Evolutionary conservation across 441 rosid genomes (phyloP).

Genomic region (Erysimum pusillum): DNA sequence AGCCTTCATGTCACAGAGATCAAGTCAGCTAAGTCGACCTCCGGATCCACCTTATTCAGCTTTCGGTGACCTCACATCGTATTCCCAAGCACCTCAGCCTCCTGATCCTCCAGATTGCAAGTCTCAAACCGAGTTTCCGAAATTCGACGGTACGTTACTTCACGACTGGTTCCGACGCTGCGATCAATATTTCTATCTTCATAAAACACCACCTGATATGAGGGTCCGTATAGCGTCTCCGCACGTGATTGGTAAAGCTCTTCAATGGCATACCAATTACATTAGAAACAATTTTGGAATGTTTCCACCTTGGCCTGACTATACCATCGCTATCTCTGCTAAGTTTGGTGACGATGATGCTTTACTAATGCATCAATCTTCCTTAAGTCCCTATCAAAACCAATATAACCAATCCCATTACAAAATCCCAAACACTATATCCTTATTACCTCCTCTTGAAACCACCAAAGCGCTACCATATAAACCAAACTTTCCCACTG

Average conservation of each 20-base stretch:
- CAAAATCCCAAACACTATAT: too few species aligned
- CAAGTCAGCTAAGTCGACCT: too few species aligned
- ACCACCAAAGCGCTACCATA: neutral
- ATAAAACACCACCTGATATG: neutral
- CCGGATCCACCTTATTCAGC: too few species aligned
- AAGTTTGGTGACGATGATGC: neutral
- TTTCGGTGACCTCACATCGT: too few species aligned
- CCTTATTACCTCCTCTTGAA: too few species aligned
- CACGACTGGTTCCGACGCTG: neutral
- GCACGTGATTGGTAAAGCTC: neutral
- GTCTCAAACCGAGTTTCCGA: neutral
- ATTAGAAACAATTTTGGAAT: neutral
- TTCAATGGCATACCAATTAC: neutral
- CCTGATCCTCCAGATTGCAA: too few species aligned
- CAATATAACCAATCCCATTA: too few species aligned
- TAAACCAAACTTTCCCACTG: too few species aligned
- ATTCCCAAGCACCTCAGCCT: too few species aligned
- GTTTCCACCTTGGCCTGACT: neutral
- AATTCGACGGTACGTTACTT: neutral
- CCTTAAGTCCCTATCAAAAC: too few species aligned
- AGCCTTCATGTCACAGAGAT: too few species aligned
- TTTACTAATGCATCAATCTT: too few species aligned
- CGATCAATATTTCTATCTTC: neutral
- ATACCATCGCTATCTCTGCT: neutral
- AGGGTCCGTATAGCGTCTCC: neutral